Base-by-base conservation (phyloP, 2,329 filamentous ascomycete genomes). In the Paecilomyces niveus region DNA sequence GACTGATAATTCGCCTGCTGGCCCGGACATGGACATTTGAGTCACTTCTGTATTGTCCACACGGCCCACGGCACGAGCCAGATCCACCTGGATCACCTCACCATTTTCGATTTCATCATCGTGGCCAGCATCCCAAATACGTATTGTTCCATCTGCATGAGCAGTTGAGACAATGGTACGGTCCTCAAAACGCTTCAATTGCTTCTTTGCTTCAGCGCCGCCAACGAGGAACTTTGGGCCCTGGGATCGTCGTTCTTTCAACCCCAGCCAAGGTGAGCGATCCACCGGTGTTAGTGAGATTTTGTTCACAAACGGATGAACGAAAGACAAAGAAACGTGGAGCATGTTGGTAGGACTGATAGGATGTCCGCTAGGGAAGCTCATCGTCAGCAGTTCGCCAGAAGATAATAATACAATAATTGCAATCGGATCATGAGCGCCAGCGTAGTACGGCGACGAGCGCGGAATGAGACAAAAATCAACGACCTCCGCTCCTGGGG, bases 311-410 rank as follows among this genome's bases (percentile, higher is more conserved):
- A 96, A 97, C 0, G 94, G 94, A 68, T 97, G 92, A 6, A 96
- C 88, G 62, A 97, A 89, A 1, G 89, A 89, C 53, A 97, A 77
- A 2, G 89, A 96, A 0, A 92, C 84, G 68, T 96, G 93, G 5
- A 99, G 82, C 74, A 96, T 90, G 67, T 97, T 96, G 3, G 92
- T 96, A 1, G 94, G 92, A 29, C 87, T 89, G 57, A 97, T 95
- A 0, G 91, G 89, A 72, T 92, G 89, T 29, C 94, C 94, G 54
- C 88, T 94, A 0, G 94, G 94, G 69, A 97, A 97, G 67, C 88
- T 96, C 71, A 97, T 78, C 0, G 93, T 96, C 55, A 95, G 82
- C 29, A 97, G 76, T 74, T 97, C 93, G 22, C 94, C 94, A 1
- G 92, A 96, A 0, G 88, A 86, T 3, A 97, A 79, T 6, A 95